A percentile compares a stretch with the other conserved stretches of the same genome.
Conservation (phyloP, 2,329 filamentous ascomycete genomes). For the Pseudogymnoascus sp. region DNA sequence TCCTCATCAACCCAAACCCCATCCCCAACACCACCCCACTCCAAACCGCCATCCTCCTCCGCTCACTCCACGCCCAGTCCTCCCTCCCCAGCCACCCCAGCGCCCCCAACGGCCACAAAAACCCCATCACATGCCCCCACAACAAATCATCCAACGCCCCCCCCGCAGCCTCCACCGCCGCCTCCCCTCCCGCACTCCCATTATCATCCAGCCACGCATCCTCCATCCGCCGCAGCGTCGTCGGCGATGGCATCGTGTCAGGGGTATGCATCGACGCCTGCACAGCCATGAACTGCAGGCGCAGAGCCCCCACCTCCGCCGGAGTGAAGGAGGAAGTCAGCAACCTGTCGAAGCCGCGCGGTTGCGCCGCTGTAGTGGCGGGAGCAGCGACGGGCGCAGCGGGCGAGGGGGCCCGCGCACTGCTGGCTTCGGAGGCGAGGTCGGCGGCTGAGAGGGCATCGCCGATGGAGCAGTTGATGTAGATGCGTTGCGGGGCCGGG, state of each 20-base stretch:
- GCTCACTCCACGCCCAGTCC: slow-evolving; percentile 76
- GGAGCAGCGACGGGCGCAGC: slow-evolving; percentile 9
- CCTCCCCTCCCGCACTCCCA: slow-evolving; percentile 31
- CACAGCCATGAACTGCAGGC: slow-evolving; percentile 81
- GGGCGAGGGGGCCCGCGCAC: slow-evolving; percentile 16
- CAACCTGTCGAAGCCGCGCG: slow-evolving; percentile 81
- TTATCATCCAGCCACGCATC: slow-evolving; percentile 84
- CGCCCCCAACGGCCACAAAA: slow-evolving; percentile 88
- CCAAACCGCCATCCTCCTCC: slow-evolving; percentile 78
- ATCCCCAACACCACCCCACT: slow-evolving; percentile 76
- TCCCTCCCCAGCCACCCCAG: slow-evolving; percentile 78
- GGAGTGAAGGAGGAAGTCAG: slow-evolving; percentile 72
- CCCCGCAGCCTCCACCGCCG: slow-evolving; percentile 31
- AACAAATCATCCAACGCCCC: slow-evolving; percentile 71
- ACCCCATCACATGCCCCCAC: slow-evolving; percentile 81
- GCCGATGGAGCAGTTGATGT: slow-evolving; percentile 90
- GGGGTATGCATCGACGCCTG: slow-evolving; percentile 76
- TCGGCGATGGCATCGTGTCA: slow-evolving; percentile 76
- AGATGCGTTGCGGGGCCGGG: slow-evolving; percentile 49
- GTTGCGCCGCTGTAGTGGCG: slow-evolving; percentile 39
- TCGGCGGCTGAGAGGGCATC: slow-evolving; percentile 61
- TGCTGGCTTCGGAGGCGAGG: slow-evolving; percentile 54
- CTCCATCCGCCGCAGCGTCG: slow-evolving; percentile 68
- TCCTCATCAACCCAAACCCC: slow-evolving; percentile 58
- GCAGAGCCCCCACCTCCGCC: slow-evolving; percentile 73